Evolutionary conservation across 2,329 filamentous ascomycete species (phyloP), one percentile per base, ranked within the genome.

Genomic region (Phialocephala sp.): DNA sequence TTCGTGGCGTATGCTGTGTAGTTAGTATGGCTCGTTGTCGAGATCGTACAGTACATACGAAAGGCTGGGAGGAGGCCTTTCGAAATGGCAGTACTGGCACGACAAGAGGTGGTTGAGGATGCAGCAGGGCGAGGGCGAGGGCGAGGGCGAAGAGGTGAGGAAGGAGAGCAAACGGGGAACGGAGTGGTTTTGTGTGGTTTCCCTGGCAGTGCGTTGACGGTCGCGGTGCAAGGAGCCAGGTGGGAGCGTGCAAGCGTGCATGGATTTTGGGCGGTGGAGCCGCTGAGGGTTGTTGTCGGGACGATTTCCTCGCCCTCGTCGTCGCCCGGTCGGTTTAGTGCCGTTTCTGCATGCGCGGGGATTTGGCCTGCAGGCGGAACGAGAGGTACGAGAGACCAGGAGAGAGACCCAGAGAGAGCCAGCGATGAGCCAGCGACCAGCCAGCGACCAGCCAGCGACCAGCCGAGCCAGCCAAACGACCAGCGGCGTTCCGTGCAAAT

Each of bases 21-120:
- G 41, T 62, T 69, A 58, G 61, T 67, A 56, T 37, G 36, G 43
- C 68, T 61, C 62, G 54, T 66, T 62, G 65, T 59, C 59, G 55
- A 61, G 67, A 65, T 61, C 61, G 67, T 58, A 41, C 37, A 41
- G 11, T 32, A 69, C 70, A 72, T 69, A 67, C 66, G 71, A 72
- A 71, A 67, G 70, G 72, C 66, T 67, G 69, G 66, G 69, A 68
- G 62, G 62, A 63, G 66, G 65, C 72, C 72, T 67, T 69, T 70
- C 69, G 67, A 66, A 58, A 66, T 68, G 59, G 61, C 41, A 39
- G 15, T 63, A 54, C 66, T 70, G 61, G 58, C 54, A 55, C 32
- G 63, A 66, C 47, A 22, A 27, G 27, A 32, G 27, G 27, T 32
- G 27, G 61, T 61, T 63, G 60, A 60, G 66, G 65, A 65, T 65